phyloP scores from a whole-genome alignment of 2,329 filamentous ascomycete species.

The Neonectria neomacrospora region DNA sequence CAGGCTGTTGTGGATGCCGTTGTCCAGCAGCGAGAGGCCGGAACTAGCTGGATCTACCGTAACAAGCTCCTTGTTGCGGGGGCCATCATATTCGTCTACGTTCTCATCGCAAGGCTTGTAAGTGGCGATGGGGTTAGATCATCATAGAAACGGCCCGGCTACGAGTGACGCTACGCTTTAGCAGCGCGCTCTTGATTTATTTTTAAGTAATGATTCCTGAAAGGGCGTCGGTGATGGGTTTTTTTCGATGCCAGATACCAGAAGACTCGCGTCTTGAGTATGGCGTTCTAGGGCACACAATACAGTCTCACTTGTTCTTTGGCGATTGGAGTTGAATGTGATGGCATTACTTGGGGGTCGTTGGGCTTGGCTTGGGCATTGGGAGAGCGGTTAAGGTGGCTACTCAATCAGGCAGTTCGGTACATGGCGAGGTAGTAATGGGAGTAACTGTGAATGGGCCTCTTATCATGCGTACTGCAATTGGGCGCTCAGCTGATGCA shows the following conservation, averaged over 20 bases:
- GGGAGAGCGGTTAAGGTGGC: slow-evolving; percentile 6
- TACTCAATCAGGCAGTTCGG: slow-evolving; percentile 11
- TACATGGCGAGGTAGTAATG: slow-evolving; percentile 13
- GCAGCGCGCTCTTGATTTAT: slow-evolving; percentile 4
- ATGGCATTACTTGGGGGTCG: slow-evolving; percentile 19
- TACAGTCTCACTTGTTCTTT: slow-evolving; percentile 25
- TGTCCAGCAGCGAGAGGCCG: slow-evolving; percentile 80
- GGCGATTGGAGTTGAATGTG: slow-evolving; percentile 20
- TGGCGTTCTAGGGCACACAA: slow-evolving; percentile 40
- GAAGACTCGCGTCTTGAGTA: slow-evolving; percentile 40
- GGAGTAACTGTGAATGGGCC: background rate
- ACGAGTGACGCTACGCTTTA: slow-evolving; percentile 13
- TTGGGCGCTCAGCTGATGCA: background rate
- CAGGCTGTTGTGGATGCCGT: slow-evolving; percentile 81
- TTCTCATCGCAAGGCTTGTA: slow-evolving; percentile 80
- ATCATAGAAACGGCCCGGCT: slow-evolving; percentile 8
- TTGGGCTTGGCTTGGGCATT: slow-evolving; percentile 11
- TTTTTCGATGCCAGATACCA: slow-evolving; percentile 37
- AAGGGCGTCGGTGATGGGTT: slow-evolving; percentile 9
- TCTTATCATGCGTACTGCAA: background rate
- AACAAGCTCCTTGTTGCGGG: slow-evolving; percentile 82
- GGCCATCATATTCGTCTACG: slow-evolving; percentile 81
- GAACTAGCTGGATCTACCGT: slow-evolving; percentile 82
- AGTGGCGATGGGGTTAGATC: slow-evolving; percentile 55
- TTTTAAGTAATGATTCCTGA: slow-evolving; percentile 9